Conservation (phyloP, 352 stramenopile species). For the Globisporangium nodosum region DNA sequence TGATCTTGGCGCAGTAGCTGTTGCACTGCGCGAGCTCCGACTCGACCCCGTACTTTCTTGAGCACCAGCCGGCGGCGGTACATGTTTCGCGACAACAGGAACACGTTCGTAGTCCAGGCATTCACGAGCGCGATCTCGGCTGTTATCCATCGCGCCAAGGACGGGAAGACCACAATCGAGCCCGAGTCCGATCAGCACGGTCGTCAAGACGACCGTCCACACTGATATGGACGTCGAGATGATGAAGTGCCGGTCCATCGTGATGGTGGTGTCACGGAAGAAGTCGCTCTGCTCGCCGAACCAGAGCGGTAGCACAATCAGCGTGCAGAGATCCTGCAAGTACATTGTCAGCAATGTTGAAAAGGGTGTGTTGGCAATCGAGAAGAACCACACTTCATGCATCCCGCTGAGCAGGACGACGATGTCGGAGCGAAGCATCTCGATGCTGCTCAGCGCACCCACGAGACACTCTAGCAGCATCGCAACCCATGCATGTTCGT, state of each 20-base stretch:
- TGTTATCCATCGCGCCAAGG: background rate
- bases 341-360: slow-evolving; percentile 9
- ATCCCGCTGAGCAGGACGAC: slow-evolving; percentile 13
- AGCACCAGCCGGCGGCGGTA: background rate
- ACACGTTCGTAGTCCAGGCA: background rate
- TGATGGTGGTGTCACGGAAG: slow-evolving; percentile 20
- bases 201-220: background rate
- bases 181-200: background rate
- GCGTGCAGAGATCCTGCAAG: slow-evolving; percentile 9
- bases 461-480: slow-evolving; percentile 3
- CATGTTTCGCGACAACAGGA: slow-evolving; percentile 2
- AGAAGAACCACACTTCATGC: slow-evolving; percentile 32
- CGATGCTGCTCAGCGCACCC: slow-evolving; percentile 2
- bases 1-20: background rate
- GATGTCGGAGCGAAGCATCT: slow-evolving; percentile 20
- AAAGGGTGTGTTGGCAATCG: slow-evolving; percentile 12
- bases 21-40: slow-evolving; percentile 3
- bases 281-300: slow-evolving; percentile 14
- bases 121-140: slow-evolving; percentile 1
- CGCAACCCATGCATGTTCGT: background rate
- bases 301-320: slow-evolving; percentile 10
- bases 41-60: background rate
- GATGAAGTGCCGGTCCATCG: background rate
- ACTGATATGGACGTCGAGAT: background rate
- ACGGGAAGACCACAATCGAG: background rate